These are phyloP conservation scores for barley (Hordeum vulgare) DNA, from an alignment of 176 grass and related monocot genomes.

Conservation along the genomic window DNA sequence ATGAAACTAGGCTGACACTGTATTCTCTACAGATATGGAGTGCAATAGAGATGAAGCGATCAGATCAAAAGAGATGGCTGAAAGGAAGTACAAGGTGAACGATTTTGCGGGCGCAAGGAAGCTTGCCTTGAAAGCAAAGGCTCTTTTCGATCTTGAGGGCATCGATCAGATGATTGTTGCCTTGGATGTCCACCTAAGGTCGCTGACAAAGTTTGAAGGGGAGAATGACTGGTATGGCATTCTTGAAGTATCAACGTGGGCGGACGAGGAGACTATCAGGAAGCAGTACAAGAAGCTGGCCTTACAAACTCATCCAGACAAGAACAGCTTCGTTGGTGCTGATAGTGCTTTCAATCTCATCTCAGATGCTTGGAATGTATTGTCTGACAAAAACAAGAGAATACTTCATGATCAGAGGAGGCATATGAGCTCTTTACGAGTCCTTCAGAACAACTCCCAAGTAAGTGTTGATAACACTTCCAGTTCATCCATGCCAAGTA, in stretches of 20 bases:
- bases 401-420: slow-evolving; percentile 39
- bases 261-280: slow-evolving; percentile 48
- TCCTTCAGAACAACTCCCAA: slow-evolving; percentile 5
- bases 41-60: slow-evolving; percentile 52
- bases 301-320: slow-evolving; percentile 69
- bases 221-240: slow-evolving; percentile 62
- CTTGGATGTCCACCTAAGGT: slow-evolving; percentile 47
- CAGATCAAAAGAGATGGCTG: slow-evolving; percentile 54
- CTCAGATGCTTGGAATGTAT: slow-evolving; percentile 57
- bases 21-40: slow-evolving; percentile 43
- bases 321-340: slow-evolving; percentile 59
- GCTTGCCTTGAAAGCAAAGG: slow-evolving; percentile 58
- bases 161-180: slow-evolving; percentile 58
- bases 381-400: slow-evolving; percentile 52
- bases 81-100: slow-evolving; percentile 50
- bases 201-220: slow-evolving; percentile 32
- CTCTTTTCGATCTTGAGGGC: slow-evolving; percentile 51
- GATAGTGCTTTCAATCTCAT: slow-evolving; percentile 53
- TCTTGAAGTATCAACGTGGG: slow-evolving; percentile 28
- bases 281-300: slow-evolving; percentile 69
- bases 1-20: slow-evolving; percentile 14
- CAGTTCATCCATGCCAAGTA: background rate
- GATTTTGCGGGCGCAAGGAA: slow-evolving; percentile 46
- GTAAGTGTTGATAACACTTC: slow-evolving; percentile 6
- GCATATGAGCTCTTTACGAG: slow-evolving; percentile 3